Conservation (phyloP, 257 asterid species). For the Coffea canephora region DNA sequence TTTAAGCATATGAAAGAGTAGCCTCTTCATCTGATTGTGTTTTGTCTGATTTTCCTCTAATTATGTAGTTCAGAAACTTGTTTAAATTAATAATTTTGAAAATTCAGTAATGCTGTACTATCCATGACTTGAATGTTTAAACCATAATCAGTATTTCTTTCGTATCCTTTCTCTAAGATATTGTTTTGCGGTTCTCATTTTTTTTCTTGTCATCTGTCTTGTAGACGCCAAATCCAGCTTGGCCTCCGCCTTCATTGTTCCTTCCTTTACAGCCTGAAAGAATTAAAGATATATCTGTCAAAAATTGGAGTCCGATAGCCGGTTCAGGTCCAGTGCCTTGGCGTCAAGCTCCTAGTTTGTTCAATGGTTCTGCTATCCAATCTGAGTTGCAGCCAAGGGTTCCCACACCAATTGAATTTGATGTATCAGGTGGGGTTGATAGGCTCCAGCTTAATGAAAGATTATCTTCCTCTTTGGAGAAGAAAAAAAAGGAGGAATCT, state of each 20-base stretch:
- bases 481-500: slow-evolving; percentile 43
- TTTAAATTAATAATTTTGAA: background rate
- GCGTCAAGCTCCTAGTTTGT: slow-evolving; percentile 72
- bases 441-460: slow-evolving; percentile 42
- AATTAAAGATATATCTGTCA: slow-evolving; percentile 63
- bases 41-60: background rate
- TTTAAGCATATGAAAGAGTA: background rate
- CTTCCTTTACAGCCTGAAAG: slow-evolving; percentile 83
- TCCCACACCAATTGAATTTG: slow-evolving; percentile 49
- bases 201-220: slow-evolving; percentile 13
- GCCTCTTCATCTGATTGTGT: background rate
- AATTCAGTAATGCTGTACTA: background rate
- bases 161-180: background rate
- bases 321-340: slow-evolving; percentile 89
- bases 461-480: slow-evolving; percentile 39
- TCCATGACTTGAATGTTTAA: background rate
- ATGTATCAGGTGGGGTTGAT: slow-evolving; percentile 44
- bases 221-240: slow-evolving; percentile 98
- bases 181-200: background rate
- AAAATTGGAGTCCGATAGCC: slow-evolving; percentile 60
- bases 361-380: slow-evolving; percentile 47
- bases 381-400: slow-evolving; percentile 47
- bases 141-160: background rate
- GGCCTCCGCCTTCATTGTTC: slow-evolving; percentile 94
- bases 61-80: background rate